Percentiles rank a stretch among this genome's conserved stretches.
phyloP scores from a whole-genome alignment of 2,329 filamentous ascomycete genomes.

The Trematosphaeria pertusa region DNA sequence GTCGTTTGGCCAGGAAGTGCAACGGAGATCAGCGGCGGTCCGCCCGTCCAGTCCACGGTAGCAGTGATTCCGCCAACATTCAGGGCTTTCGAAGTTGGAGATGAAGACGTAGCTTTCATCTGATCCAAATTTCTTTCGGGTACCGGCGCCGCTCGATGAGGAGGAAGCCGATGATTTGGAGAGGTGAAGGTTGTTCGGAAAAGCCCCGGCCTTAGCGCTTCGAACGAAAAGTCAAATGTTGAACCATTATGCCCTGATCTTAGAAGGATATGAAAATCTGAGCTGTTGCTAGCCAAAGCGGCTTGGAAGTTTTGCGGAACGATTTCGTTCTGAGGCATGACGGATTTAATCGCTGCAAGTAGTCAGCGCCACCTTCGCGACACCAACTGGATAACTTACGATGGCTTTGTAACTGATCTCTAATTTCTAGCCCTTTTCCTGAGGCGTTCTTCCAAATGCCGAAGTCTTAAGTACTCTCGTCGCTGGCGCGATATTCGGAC shows the following conservation, averaged over 20 bases:
- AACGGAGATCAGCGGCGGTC: conserved; percentile 64
- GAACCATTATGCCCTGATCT: conserved; percentile 51
- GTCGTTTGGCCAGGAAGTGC: conserved; percentile 58
- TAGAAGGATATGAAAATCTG: conserved; percentile 48
- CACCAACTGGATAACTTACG: no score
- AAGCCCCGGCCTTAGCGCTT: conserved; percentile 66
- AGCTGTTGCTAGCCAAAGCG: conserved; percentile 24
- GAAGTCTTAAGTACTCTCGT: conserved; percentile 2
- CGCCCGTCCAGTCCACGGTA: conserved; percentile 64
- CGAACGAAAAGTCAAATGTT: conserved; percentile 66
- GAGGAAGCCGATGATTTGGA: conserved; percentile 66
- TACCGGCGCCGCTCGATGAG: conserved; percentile 66
- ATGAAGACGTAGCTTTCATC: conserved; percentile 37
- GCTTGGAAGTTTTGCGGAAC: conserved; percentile 49
- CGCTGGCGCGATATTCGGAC: no score
- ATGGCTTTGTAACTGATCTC: not conserved
- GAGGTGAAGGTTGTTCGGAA: conserved; percentile 74
- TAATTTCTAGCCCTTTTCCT: not conserved
- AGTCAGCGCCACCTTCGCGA: no score
- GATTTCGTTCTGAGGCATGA: conserved; percentile 59
- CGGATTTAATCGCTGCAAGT: conserved; percentile 18
- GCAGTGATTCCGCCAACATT: conserved; percentile 59
- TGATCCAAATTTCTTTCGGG: conserved; percentile 49
- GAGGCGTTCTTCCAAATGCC: not conserved
- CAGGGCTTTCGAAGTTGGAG: conserved; percentile 51